phyloP scores from a whole-genome alignment of 2,329 filamentous ascomycete genomes.

The Clarireedia sp. region DNA sequence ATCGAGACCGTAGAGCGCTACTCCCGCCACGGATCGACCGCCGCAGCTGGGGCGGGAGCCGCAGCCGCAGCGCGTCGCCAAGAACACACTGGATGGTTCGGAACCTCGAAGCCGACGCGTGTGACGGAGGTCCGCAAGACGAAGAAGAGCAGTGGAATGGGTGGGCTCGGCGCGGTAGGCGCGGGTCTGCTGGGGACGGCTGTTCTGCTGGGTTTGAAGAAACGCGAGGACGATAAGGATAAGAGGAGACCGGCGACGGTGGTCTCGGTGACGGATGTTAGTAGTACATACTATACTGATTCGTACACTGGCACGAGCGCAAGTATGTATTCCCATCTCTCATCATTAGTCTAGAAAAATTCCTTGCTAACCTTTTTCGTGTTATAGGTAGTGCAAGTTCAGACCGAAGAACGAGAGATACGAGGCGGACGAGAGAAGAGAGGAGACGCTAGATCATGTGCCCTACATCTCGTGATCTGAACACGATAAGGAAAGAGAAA shows the following conservation, averaged over 20 bases:
- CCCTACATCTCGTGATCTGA: background rate
- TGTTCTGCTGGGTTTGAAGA: slow-evolving; percentile 28
- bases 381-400: slow-evolving; percentile 25
- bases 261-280: slow-evolving; percentile 19
- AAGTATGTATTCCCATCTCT: slow-evolving; percentile 22
- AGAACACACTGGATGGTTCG: slow-evolving; percentile 47
- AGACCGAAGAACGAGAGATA: slow-evolving; percentile 24
- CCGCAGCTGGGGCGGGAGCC: slow-evolving; percentile 11
- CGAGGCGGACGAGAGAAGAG: slow-evolving; percentile 11
- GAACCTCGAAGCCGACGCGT: slow-evolving; percentile 38
- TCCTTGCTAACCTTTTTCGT: slow-evolving; percentile 14
- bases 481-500: background rate
- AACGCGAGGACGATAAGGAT: slow-evolving; percentile 21
- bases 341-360: background rate
- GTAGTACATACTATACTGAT: slow-evolving; percentile 28
- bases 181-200: slow-evolving; percentile 26
- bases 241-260: slow-evolving; percentile 12
- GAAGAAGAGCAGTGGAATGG: slow-evolving; percentile 42
- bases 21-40: slow-evolving; percentile 39
- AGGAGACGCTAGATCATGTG: background rate
- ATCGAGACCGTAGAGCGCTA: slow-evolving; percentile 56
- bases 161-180: slow-evolving; percentile 42
- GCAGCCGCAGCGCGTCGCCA: slow-evolving; percentile 18
- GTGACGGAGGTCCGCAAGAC: slow-evolving; percentile 39
- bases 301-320: slow-evolving; percentile 28